Base-by-base conservation (phyloP, 129 eudicot genomes). In the Pseudognaphalium luteoalbum region DNA sequence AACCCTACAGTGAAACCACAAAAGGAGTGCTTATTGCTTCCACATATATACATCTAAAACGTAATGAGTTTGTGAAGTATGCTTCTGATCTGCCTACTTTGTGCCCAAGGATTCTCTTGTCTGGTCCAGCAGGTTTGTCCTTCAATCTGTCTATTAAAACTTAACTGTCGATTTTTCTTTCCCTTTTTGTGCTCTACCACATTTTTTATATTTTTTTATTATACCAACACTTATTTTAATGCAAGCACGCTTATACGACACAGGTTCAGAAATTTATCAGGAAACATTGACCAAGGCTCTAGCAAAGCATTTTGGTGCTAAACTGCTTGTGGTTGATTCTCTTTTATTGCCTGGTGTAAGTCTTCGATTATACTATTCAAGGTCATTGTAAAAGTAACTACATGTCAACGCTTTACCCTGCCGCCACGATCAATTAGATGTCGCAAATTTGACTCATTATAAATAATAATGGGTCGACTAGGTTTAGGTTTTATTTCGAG, bases 191-290 rank as follows among this genome's bases (percentile, higher is more conserved):
- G 58, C 17, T 61, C 22, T 50, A 47, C n/a, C 54, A 47, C 54
- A 47, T 12, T 47, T 0, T 12, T 47, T 47, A 47, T 47, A 47
- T 47, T 47, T 11, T 47, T 11, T 12, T 14, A 47, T 47, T 15
- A 47, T 47, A 47, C 3, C 54, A 47, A 47, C n/a, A 47, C 54
- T 14, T 47, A 42, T 57, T 59, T 60, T 15, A 73, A 35, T 14
- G 54, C 34, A 10, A 54, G 11, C 60, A 33, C 62, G 33, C 72
- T 2, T 68, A 44, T 63, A 25, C 66, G 28, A 51, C 68, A 28
- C 81, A 93, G 98, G 98, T 73, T 93, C 98, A 12, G 98, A 93
- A 61, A 93, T 93, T 51, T 93, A 93, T 73, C 97, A 93, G 79
- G 98, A 93, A 84, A 87, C 81, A 11, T 69, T 93, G 76, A 72